Base-by-base conservation (phyloP, 805 yeast species). In the Metschnikowia dekortorum region DNA sequence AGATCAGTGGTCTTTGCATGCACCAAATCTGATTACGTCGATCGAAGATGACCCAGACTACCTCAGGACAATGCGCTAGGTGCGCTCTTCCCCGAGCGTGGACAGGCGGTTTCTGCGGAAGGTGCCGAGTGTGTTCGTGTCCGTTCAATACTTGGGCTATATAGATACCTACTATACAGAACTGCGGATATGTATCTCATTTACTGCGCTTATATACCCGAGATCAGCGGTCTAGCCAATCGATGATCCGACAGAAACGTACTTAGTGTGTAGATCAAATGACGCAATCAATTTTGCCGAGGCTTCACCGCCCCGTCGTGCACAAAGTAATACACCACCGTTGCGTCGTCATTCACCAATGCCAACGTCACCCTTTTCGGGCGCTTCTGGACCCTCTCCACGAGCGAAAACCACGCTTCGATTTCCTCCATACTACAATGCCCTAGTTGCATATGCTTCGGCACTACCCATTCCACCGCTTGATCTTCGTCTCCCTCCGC, bases 261-360 rank as follows among this genome's bases (percentile, higher is more conserved):
- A 32, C 31, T 22, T 6, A 42, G 38, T 42, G 39, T 35, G 35
- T 44, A 29, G 28, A 44, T 22, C 26, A 42, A 16, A 31, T 34
- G 47, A 31, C 34, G 14, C 10, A 35, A 34, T 46, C 29, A 81
- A 54, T 80, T 80, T 58, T 78, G 80, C 51, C 79, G 74, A 1
- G 91, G 91, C 61, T 81, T 81, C 33, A 75, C 80, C 8, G 85
- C 65, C 4, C 91, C 91, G 57, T 81, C 82, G 62, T 84, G 81
- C 14, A 83, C 72, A 61, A 80, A 79, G 63, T 86, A 85, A 57
- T 82, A 86, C n/a, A 84, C 84, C 16, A 84, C 74, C 0, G 90
- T 83, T 2, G 89, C 84, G 61, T 86, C 94, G 49, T 76, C 76
- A 56, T 79, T 82, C 2, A 79, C 75, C 7, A 85, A 69, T 0